These are phyloP conservation scores for Penicillium malachiteum DNA, from an alignment of 495 filamentous ascomycete genomes.

Conservation along the genomic window DNA sequence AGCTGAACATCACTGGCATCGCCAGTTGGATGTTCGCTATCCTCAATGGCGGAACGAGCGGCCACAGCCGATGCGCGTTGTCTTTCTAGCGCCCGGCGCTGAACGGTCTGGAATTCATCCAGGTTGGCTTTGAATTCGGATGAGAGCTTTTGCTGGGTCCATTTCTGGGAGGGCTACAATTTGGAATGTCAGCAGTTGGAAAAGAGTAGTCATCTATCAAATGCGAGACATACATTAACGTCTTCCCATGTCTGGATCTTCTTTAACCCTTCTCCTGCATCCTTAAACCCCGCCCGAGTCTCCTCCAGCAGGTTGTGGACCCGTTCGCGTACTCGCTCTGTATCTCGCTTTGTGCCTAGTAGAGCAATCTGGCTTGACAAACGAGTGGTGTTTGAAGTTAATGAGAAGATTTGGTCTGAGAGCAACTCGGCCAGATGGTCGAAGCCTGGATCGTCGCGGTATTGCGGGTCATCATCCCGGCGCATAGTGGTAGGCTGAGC, in stretches of 20 bases:
- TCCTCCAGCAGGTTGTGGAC: conserved; percentile 85
- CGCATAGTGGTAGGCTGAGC: conserved; percentile 70
- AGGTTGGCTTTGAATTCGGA: conserved; percentile 86
- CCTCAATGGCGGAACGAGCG: conserved; percentile 69
- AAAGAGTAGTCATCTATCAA: background rate
- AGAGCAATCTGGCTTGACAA: conserved; percentile 77
- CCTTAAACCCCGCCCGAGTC: conserved; percentile 82
- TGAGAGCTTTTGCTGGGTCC: conserved; percentile 90
- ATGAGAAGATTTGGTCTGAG: conserved; percentile 78
- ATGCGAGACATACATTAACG: conserved; percentile 64
- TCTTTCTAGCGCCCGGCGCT: conserved; percentile 86
- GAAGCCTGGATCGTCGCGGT: conserved; percentile 91
- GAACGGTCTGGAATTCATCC: conserved; percentile 85
- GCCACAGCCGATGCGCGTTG: conserved; percentile 82
- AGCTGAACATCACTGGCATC: conserved; percentile 40
- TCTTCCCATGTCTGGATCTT: conserved; percentile 89
- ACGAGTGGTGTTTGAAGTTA: conserved; percentile 82
- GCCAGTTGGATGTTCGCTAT: conserved; percentile 39
- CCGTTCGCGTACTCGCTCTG: conserved; percentile 83
- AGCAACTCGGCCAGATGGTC: conserved; percentile 73
- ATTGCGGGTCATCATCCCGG: conserved; percentile 67
- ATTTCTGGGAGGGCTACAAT: conserved; percentile 81
- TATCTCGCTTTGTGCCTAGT: conserved; percentile 87
- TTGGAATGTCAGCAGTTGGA: conserved; percentile 8
- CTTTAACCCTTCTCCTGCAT: conserved; percentile 90